A percentile compares a stretch with the other conserved stretches of the same genome.
Conservation (phyloP, 2,329 filamentous ascomycete species). For the Parastagonospora nodorum region DNA sequence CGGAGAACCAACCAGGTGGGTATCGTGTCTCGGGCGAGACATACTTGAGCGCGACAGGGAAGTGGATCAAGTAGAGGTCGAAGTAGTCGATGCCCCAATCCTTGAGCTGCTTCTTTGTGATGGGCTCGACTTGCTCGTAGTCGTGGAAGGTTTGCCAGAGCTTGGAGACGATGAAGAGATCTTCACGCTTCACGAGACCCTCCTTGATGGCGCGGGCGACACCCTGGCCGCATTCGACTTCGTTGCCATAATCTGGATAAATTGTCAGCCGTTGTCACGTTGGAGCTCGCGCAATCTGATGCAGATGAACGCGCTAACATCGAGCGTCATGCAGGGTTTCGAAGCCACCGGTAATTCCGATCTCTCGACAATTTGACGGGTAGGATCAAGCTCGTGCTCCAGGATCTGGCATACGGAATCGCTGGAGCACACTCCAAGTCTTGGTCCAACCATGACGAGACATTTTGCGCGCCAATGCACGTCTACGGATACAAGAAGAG, state of each 20-base stretch:
- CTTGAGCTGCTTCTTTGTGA: constrained; percentile 65
- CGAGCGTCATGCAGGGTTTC: constrained; percentile 17
- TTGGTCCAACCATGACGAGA: not conserved
- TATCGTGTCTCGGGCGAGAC: constrained; percentile 42
- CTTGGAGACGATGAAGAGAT: constrained; percentile 92
- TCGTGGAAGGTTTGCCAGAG: constrained; percentile 94
- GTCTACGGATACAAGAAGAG: not conserved
- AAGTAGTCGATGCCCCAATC: constrained; percentile 47
- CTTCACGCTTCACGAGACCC: constrained; percentile 57
- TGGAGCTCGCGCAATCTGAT: constrained; percentile 1
- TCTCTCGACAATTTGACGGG: constrained; percentile 9
- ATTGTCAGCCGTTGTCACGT: constrained; percentile 5
- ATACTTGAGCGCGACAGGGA: constrained; percentile 79
- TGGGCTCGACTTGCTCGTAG: constrained; percentile 72
- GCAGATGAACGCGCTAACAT: constrained; percentile 15
- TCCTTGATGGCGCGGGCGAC: constrained; percentile 47
- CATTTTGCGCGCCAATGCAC: not conserved
- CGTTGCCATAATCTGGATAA: constrained; percentile 44
- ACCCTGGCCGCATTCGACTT: constrained; percentile 44
- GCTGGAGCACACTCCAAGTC: not conserved
- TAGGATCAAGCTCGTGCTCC: not conserved
- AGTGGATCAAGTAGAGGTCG: constrained; percentile 73
- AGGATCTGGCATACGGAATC: constrained; percentile 4
- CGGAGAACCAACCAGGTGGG: constrained; percentile 44
- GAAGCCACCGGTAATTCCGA: constrained; percentile 29